Evolutionary conservation across 2,329 filamentous ascomycete species (phyloP).

Genomic region (Alternaria brassicae): DNA sequence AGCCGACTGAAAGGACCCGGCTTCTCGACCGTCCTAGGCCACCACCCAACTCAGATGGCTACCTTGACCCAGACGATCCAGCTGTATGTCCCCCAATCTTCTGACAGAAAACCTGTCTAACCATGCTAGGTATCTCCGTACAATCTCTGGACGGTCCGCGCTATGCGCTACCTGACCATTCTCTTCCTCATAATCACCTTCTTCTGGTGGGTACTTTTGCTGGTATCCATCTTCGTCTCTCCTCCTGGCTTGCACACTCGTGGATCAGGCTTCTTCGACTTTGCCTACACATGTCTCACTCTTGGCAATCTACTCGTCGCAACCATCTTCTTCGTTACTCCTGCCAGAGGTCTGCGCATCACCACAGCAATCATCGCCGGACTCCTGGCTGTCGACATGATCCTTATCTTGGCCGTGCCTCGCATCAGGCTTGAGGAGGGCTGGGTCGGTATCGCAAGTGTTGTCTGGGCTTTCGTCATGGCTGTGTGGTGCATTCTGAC

Average conservation of each 20-base stretch:
- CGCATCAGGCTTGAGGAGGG: conserved; percentile 82
- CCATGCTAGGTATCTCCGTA: conserved; percentile 74
- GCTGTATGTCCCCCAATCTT: conserved; percentile 65
- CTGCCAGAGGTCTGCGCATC: conserved; percentile 79
- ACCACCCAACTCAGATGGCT: conserved; percentile 68
- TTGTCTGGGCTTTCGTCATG: conserved; percentile 82
- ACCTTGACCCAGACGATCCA: conserved; percentile 79
- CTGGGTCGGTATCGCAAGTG: conserved; percentile 87
- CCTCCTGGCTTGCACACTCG: conserved; percentile 84
- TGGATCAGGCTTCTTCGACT: conserved; percentile 91
- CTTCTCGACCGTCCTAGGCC: conserved; percentile 67
- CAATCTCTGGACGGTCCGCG: conserved; percentile 90
- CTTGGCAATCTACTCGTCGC: conserved; percentile 76
- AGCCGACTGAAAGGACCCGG: conserved; percentile 68
- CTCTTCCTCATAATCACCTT: conserved; percentile 77
- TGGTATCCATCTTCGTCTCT: conserved; percentile 91
- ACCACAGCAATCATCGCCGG: conserved; percentile 71
- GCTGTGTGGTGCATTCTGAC: conserved; percentile 79
- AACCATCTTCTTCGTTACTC: conserved; percentile 85
- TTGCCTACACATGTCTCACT: conserved; percentile 81
- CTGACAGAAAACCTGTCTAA: conserved; percentile 21
- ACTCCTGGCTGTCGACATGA: conserved; percentile 75
- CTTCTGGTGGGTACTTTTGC: conserved; percentile 88
- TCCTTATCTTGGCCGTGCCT: conserved; percentile 78
- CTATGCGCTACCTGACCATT: conserved; percentile 78